Evolutionary conservation across 345 rosid species (phyloP).

Genomic region (Combretum micranthum): DNA sequence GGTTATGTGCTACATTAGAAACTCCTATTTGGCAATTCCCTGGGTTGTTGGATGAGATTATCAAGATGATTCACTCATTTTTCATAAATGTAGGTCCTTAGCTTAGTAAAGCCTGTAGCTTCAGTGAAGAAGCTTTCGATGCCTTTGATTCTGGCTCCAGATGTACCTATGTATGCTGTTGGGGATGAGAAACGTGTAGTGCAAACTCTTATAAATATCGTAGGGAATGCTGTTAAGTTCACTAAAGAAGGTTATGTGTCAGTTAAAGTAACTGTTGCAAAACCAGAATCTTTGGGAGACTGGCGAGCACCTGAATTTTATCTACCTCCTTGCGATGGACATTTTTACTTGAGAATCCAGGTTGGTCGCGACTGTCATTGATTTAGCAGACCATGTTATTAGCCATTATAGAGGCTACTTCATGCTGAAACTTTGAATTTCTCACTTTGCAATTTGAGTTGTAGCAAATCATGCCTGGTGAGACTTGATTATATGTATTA

Average conservation of each 20-base stretch:
- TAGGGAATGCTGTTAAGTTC: slow-evolving; percentile 92
- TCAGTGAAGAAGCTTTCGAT: slow-evolving; percentile 66
- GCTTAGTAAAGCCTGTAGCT: slow-evolving; percentile 74
- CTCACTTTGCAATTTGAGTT: not conserved
- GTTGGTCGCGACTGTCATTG: slow-evolving; percentile 20
- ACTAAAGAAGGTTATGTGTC: slow-evolving; percentile 80
- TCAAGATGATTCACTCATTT: not conserved
- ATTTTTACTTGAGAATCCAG: slow-evolving; percentile 80
- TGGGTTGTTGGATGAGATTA: too few species aligned
- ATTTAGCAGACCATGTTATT: not conserved
- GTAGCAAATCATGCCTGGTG: too few species aligned
- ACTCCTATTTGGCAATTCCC: too few species aligned
- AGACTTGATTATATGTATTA: too few species aligned
- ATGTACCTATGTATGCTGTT: slow-evolving; percentile 62
- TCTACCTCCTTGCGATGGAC: slow-evolving; percentile 49
- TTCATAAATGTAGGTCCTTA: slow-evolving; percentile 42
- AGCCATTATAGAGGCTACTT: too few species aligned
- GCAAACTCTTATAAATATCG: slow-evolving; percentile 74
- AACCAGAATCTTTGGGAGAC: slow-evolving; percentile 66
- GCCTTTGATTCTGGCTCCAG: slow-evolving; percentile 56
- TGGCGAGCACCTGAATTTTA: slow-evolving; percentile 59
- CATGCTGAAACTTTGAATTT: not conserved
- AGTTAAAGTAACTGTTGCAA: slow-evolving; percentile 64
- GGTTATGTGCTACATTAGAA: too few species aligned
- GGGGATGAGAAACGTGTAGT: slow-evolving; percentile 88